Evolutionary conservation across 257 asterid species (phyloP), one percentile per base, ranked within the genome.

Genomic region (Nicotiana benthamiana): DNA sequence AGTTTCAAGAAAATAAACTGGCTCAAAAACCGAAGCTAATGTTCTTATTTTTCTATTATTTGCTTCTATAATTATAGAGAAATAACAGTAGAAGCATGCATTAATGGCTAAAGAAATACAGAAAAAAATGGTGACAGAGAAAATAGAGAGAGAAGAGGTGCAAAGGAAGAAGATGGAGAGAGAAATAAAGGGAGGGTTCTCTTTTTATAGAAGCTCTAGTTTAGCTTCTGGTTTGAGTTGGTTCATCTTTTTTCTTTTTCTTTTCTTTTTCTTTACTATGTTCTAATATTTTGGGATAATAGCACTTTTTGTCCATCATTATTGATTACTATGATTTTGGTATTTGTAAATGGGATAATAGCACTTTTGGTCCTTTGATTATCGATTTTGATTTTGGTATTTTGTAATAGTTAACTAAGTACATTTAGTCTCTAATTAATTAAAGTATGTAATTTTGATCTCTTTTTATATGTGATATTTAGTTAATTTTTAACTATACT

Each of bases 201-300:
- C 87, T 84, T 87, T 90, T 88, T 93, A 90, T 84, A 84, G 92
- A 89, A 79, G 85, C 84, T 77, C 77, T 81, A 60, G 56, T 85
- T 85, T 84, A 84, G 84, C 83, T 80, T 84, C 83, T 34, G 85
- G 84, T 82, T 86, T 85, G 76, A 77, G 87, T 86, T 87, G 15
- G 81, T 61, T 82, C 24, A 22, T 40, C 48, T 40, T 40, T 40
- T 40, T 40, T 34, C 51, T 24, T 70, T 22, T 80, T 67, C 1
- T 27, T 22, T 57, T 17, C 13, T 46, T 28, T 76, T 60, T 59
- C 10, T 59, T 28, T 63, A 81, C 81, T 26, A 80, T 79, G 63
- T 79, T 57, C 10, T 56, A 26, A 11, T 6, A 24, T 26, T 12
- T 9, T 62, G 6, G 8, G 18, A 9, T 30, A 11, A 43, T 70